Evolutionary conservation across 2,329 filamentous ascomycete genomes (phyloP).

Genomic region (Diaporthe vaccinii): DNA sequence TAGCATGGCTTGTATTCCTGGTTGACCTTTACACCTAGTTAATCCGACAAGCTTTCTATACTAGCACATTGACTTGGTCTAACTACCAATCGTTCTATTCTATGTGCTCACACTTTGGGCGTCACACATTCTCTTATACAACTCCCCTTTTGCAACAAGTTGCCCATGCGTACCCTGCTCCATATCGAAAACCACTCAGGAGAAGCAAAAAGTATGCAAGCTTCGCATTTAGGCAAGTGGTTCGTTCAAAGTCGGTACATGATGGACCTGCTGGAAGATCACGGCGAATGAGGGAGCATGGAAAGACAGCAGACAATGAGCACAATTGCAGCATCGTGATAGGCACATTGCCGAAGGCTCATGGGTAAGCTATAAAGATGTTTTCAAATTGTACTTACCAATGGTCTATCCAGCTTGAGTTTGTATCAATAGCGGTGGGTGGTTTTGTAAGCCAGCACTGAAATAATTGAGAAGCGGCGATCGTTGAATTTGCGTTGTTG

Average conservation of each 20-base stretch:
- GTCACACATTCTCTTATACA: background rate
- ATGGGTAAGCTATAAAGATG: background rate
- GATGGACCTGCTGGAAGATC: background rate
- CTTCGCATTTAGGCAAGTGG: background rate
- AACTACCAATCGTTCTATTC: background rate
- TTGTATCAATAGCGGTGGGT: too few species aligned
- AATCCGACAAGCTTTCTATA: background rate
- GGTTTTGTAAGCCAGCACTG: too few species aligned
- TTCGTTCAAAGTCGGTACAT: background rate
- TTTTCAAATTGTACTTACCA: too few species aligned
- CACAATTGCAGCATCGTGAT: background rate
- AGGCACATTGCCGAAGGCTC: background rate
- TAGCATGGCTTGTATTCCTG: too few species aligned
- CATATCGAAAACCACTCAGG: background rate
- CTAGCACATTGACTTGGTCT: background rate
- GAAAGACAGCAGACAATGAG: background rate
- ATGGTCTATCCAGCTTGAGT: background rate
- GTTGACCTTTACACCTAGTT: too few species aligned
- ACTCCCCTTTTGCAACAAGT: background rate
- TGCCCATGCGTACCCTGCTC: background rate
- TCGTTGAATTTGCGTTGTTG: too few species aligned
- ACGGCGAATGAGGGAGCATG: background rate
- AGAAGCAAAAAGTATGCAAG: background rate
- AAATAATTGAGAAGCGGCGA: too few species aligned
- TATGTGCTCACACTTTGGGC: background rate